These are phyloP conservation scores for Fomitopsis schrenkii DNA, from an alignment of 1,284 basidiomycete species.

Conservation along the genomic window DNA sequence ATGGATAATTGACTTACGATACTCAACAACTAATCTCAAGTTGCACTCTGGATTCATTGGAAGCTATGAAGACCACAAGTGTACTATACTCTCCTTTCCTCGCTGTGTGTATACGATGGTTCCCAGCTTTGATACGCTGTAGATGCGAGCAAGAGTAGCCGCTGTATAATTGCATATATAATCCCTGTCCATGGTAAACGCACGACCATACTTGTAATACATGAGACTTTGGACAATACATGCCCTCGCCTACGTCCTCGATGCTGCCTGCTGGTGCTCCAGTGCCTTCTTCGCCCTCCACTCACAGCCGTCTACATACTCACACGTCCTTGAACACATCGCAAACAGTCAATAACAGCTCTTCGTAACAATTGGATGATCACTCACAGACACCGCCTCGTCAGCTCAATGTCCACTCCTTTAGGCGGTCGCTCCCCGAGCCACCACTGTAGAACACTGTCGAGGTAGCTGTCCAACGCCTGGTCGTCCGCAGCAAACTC, in stretches of 20 bases:
- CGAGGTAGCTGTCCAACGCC: slow-evolving; percentile 56
- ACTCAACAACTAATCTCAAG: no score
- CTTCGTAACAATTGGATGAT: neutral
- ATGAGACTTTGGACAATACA: neutral
- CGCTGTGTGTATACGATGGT: no score
- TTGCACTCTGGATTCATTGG: no score
- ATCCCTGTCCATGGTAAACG: neutral
- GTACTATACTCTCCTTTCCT: no score
- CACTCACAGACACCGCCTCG: slow-evolving; percentile 67
- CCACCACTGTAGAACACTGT: slow-evolving; percentile 70
- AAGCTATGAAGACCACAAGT: no score
- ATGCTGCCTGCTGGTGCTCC: slow-evolving; percentile 26
- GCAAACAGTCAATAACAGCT: neutral
- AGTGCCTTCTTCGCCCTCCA: slow-evolving; percentile 72
- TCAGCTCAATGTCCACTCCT: slow-evolving; percentile 64
- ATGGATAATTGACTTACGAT: no score
- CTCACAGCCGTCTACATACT: slow-evolving; percentile 77
- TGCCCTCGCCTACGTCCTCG: neutral
- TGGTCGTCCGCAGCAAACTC: slow-evolving; percentile 54
- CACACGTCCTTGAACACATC: slow-evolving; percentile 56
- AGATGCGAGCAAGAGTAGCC: neutral
- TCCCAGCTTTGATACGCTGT: neutral
- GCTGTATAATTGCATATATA: neutral
- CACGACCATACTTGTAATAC: neutral
- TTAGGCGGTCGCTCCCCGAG: slow-evolving; percentile 57